These are phyloP conservation scores for Biscutella laevigata DNA, from an alignment of 441 rosid species.

Conservation along the genomic window DNA sequence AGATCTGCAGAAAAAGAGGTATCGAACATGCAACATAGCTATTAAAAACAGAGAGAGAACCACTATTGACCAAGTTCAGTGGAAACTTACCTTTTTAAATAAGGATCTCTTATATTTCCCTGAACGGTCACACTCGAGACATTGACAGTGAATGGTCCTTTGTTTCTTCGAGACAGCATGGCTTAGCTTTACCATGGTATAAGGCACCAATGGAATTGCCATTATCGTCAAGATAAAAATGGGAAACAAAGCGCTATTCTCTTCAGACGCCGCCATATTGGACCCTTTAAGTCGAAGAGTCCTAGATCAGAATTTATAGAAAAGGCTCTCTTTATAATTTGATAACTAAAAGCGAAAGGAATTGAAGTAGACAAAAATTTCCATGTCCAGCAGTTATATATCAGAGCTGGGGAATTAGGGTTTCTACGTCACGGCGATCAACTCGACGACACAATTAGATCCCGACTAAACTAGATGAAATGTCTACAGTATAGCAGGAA, in stretches of 20 bases:
- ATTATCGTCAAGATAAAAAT: conserved; percentile 89
- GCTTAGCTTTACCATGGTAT: conserved; percentile 64
- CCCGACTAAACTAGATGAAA: background rate
- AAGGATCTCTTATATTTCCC: conserved; percentile 84
- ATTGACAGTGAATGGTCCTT: conserved; percentile 71
- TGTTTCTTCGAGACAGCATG: conserved; percentile 60
- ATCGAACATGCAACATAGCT: background rate
- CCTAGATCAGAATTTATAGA: conserved; percentile 17
- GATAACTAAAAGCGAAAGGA: background rate
- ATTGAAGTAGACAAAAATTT: background rate
- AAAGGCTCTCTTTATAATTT: conserved; percentile 9
- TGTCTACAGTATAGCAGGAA: background rate
- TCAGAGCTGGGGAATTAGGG: conserved; percentile 13
- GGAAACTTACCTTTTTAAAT: conserved; percentile 54
- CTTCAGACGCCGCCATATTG: conserved; percentile 84
- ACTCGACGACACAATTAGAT: background rate
- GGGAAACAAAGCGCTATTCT: conserved; percentile 81
- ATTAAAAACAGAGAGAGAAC: background rate
- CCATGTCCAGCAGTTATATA: background rate
- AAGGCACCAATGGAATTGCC: conserved; percentile 92
- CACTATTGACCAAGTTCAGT: background rate
- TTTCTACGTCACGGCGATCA: background rate
- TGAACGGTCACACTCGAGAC: conserved; percentile 66
- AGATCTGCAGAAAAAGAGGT: conserved; percentile 46
- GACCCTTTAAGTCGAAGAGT: conserved; percentile 29